Evolutionary conservation across 805 yeast species (phyloP), one percentile per base, ranked within the genome.

Genomic region (Candida railenensis): DNA sequence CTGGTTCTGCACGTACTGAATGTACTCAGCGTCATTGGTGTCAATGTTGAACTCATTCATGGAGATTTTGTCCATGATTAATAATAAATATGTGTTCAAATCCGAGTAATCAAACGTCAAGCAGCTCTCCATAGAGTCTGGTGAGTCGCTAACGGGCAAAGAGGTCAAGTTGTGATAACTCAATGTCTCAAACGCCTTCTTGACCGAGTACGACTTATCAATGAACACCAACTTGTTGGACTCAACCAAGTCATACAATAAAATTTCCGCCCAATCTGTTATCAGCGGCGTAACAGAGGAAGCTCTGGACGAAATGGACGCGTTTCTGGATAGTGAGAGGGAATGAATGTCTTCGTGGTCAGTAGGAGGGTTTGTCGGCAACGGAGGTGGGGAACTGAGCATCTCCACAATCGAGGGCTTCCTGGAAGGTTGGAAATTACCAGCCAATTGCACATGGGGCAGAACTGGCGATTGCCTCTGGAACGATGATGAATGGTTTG

Each of bases 51-150:
- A 64, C 21, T 73, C 74, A 20, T 63, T 67, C 16, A 63, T 44
- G 34, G 62, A 67, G 42, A 80, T 67, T 58, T 86, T 88, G 61
- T 92, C 91, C 73, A 91, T 75, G 19, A 94, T 94, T 49, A 94
- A 70, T 53, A 92, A 71, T 52, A 92, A 71, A 62, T 90, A 90
- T 11, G 97, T 84, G 58, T 89, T 90, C 65, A 92, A 76, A 67
- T 92, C 97, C 22, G 92, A 79, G 67, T 89, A 94, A 66, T 94
- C 99, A 64, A 92, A 92, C 1, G 96, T 86, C 49, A 86, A 75
- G 58, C 94, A 89, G 53, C 84, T 78, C 33, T 58, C 48, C 53
- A 83, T 69, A 54, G 82, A 88, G 43, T 75, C 71, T 1, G 74
- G 70, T 48, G 57, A 70, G 41, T 76, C 71, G 19, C 68, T 59